phyloP scores from a whole-genome alignment of 371 early-diverging fungal species.

The Cladochytrium tenue region DNA sequence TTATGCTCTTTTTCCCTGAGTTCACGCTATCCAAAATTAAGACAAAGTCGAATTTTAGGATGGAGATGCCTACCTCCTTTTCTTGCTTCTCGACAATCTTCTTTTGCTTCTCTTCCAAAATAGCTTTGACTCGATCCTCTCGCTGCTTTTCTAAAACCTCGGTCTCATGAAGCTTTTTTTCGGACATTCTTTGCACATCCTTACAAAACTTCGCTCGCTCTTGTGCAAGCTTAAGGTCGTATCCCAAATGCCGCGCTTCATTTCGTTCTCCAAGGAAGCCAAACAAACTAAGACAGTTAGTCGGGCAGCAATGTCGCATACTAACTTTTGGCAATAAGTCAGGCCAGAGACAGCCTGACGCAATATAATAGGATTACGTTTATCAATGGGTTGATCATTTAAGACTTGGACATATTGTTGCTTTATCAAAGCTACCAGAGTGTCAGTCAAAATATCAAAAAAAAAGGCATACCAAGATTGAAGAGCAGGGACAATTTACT shows the following conservation, averaged over 20 bases:
- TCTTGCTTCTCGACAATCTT: background rate
- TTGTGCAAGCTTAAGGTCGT: slow-evolving; percentile 39
- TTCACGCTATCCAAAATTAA: too few relatives aligned
- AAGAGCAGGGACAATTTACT: slow-evolving; percentile 68
- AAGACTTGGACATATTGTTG: slow-evolving; percentile 82
- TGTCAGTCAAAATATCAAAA: slow-evolving; percentile 5
- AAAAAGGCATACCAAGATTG: slow-evolving; percentile 43
- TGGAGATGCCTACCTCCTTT: too few relatives aligned
- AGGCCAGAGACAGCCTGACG: slow-evolving; percentile 60
- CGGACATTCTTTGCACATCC: slow-evolving; percentile 32
- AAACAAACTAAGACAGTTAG: slow-evolving; percentile 32
- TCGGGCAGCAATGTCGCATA: background rate
- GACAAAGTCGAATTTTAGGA: too few relatives aligned
- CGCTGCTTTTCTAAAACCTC: slow-evolving; percentile 36
- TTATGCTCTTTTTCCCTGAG: slow-evolving; percentile 61
- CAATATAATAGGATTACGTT: slow-evolving; percentile 59
- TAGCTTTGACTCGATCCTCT: slow-evolving; percentile 31
- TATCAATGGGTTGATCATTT: slow-evolving; percentile 66
- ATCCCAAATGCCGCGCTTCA: slow-evolving; percentile 27
- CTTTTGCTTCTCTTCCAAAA: slow-evolving; percentile 20
- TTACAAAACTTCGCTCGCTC: slow-evolving; percentile 41
- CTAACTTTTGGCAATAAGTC: slow-evolving; percentile 54
- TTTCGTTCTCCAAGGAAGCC: slow-evolving; percentile 17
- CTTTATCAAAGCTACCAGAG: slow-evolving; percentile 70
- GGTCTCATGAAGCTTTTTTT: slow-evolving; percentile 50